A percentile compares a stretch with the other conserved stretches of the same genome.
These are phyloP conservation scores for Lachnellula hyalina DNA, from an alignment of 2,329 filamentous ascomycete species.

Conservation along the genomic window DNA sequence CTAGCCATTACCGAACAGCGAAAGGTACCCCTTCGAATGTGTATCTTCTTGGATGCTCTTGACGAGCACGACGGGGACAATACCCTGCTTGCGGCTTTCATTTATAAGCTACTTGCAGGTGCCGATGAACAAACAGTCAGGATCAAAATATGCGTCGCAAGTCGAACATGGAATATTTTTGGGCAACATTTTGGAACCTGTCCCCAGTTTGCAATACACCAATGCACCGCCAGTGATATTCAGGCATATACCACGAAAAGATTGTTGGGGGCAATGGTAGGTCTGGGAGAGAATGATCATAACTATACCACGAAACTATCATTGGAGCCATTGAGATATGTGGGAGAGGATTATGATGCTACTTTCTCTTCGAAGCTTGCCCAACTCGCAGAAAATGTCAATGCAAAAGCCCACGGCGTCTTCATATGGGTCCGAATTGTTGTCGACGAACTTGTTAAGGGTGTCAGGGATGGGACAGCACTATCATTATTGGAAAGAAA, in stretches of 20 bases:
- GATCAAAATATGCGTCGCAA: conserved; percentile 2
- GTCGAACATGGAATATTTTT: conserved; percentile 1
- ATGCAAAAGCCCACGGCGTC: conserved; percentile 1
- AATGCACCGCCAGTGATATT: neutral
- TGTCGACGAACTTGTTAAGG: conserved; percentile 6
- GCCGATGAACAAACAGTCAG: neutral
- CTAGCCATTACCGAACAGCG: neutral
- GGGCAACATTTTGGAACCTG: neutral
- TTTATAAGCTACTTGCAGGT: neutral
- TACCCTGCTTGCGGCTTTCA: neutral
- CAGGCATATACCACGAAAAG: neutral
- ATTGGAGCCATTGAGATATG: neutral
- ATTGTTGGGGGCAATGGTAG: too few species aligned
- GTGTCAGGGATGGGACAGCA: conserved; percentile 10
- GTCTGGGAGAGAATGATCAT: too few species aligned
- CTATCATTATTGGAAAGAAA: conserved; percentile 4
- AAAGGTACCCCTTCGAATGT: neutral
- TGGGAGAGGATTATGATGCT: neutral
- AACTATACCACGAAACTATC: neutral
- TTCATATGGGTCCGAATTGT: conserved; percentile 7
- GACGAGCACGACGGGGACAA: conserved; percentile 5
- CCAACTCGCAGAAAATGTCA: neutral
- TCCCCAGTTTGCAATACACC: conserved; percentile 1
- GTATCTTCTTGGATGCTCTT: conserved; percentile 5
- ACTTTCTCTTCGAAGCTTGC: neutral